These are phyloP conservation scores for Chrysoporthe puriensis DNA, from an alignment of 2,329 filamentous ascomycete genomes.

Conservation along the genomic window DNA sequence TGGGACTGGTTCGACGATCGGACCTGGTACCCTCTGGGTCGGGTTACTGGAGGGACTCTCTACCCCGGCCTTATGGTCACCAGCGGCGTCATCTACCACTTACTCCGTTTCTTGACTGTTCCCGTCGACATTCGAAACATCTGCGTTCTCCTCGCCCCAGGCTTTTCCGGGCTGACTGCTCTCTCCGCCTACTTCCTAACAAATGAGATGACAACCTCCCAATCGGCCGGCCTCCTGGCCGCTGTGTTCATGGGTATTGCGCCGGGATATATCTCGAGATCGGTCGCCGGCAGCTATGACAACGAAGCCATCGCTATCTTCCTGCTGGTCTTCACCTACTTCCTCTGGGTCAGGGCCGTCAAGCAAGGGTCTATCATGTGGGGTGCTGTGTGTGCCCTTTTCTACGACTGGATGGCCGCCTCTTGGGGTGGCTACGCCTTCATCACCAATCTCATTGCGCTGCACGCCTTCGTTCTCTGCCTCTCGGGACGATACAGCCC, in stretches of 20 bases:
- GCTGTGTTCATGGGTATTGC: slow-evolving; percentile 97
- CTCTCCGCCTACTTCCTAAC: slow-evolving; percentile 93
- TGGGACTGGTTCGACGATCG: slow-evolving; percentile 99
- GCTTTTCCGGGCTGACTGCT: slow-evolving; percentile 90
- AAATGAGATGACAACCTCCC: slow-evolving; percentile 94
- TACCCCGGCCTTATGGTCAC: slow-evolving; percentile 99
- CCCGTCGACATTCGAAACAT: slow-evolving; percentile 99
- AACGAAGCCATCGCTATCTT: slow-evolving; percentile 99
- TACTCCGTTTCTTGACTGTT: slow-evolving; percentile 83
- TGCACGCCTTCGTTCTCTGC: slow-evolving; percentile 91
- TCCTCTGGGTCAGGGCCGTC: slow-evolving; percentile 97
- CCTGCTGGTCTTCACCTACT: slow-evolving; percentile 97
- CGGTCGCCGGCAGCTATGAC: slow-evolving; percentile 97
- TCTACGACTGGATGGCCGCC: slow-evolving; percentile 99
- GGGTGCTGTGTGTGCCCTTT: slow-evolving; percentile 91
- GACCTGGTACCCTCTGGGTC: slow-evolving; percentile 98
- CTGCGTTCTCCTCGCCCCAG: slow-evolving; percentile 93
- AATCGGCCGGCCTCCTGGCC: slow-evolving; percentile 91
- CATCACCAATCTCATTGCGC: slow-evolving; percentile 94
- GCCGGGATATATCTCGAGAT: slow-evolving; percentile 96
- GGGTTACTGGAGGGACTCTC: slow-evolving; percentile 97
- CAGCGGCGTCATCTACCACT: slow-evolving; percentile 94
- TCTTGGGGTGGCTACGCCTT: slow-evolving; percentile 99
- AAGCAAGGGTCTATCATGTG: slow-evolving; percentile 97
- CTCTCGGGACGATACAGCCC: slow-evolving; percentile 97